A percentile compares a stretch with the other conserved stretches of the same genome.
phyloP scores from a whole-genome alignment of 108 stramenopile species.

The Aurantiochytrium sp. region DNA sequence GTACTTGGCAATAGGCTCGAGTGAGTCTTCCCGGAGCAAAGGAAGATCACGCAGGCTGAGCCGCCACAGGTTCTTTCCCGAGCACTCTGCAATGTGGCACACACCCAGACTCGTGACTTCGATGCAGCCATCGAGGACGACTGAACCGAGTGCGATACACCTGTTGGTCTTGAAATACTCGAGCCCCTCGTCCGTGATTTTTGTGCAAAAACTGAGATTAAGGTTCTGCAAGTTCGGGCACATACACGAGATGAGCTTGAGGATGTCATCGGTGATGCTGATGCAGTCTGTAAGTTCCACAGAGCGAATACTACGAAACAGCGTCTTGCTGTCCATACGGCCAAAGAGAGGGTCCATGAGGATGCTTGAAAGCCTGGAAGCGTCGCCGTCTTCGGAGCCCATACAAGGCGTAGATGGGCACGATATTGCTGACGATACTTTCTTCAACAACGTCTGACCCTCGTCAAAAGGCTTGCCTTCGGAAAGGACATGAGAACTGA shows the following conservation, averaged over 20 bases:
- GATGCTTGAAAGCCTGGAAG: too few species aligned
- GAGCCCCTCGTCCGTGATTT: neutral
- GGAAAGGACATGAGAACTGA: too few species aligned
- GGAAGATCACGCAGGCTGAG: neutral
- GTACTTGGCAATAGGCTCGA: neutral
- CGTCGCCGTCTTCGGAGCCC: too few species aligned
- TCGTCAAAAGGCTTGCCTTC: too few species aligned
- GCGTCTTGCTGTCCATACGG: neutral
- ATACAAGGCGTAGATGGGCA: too few species aligned
- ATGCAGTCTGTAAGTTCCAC: neutral
- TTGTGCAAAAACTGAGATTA: neutral
- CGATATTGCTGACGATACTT: too few species aligned
- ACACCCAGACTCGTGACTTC: neutral
- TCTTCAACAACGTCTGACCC: too few species aligned
- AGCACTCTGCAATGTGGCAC: neutral
- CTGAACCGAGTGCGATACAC: neutral
- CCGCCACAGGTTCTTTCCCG: neutral
- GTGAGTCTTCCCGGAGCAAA: neutral
- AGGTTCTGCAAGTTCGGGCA: neutral
- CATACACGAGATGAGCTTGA: neutral
- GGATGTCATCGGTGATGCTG: neutral
- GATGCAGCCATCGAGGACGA: neutral
- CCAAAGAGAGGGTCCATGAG: neutral
- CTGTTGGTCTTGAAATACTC: neutral
- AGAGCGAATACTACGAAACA: neutral